Conservation (phyloP, 2,329 filamentous ascomycete genomes). For the Hypomyces rosellus region DNA sequence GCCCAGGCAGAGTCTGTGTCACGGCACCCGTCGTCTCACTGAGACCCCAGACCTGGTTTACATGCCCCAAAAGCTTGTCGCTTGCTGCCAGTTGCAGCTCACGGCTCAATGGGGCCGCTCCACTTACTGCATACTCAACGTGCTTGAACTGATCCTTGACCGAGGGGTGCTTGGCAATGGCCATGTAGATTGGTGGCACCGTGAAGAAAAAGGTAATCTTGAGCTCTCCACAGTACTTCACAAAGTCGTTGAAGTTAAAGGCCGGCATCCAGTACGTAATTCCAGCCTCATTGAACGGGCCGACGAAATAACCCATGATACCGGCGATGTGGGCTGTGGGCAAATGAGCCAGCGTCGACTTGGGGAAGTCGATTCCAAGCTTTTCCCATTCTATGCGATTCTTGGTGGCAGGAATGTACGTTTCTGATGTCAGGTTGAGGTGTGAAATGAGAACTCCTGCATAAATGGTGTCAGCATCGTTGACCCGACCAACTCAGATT, state of each 20-base stretch:
- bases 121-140: conserved; percentile 41
- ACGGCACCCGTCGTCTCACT: conserved; percentile 49
- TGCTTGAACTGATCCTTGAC: conserved; percentile 51
- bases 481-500: not conserved
- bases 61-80: conserved; percentile 40
- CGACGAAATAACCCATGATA: conserved; percentile 37
- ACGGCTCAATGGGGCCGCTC: conserved; percentile 51
- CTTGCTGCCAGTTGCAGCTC: conserved; percentile 47
- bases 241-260: conserved; percentile 52
- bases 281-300: conserved; percentile 35
- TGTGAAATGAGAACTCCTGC: conserved; percentile 38
- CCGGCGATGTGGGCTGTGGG: conserved; percentile 43
- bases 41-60: conserved; percentile 52
- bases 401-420: conserved; percentile 24
- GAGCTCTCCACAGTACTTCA: conserved; percentile 44
- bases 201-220: conserved; percentile 49
- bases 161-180: conserved; percentile 49
- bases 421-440: conserved; percentile 35
- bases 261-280: conserved; percentile 56
- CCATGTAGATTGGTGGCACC: conserved; percentile 55
- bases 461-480: not conserved
- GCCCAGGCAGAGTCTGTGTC: conserved; percentile 37
- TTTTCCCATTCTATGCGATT: conserved; percentile 23
- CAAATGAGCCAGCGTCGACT: conserved; percentile 35
- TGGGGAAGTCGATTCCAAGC: conserved; percentile 22